Evolutionary conservation across 2,329 filamentous ascomycete species (phyloP), one percentile per base, ranked within the genome.

Genomic region (Alternaria dauci): DNA sequence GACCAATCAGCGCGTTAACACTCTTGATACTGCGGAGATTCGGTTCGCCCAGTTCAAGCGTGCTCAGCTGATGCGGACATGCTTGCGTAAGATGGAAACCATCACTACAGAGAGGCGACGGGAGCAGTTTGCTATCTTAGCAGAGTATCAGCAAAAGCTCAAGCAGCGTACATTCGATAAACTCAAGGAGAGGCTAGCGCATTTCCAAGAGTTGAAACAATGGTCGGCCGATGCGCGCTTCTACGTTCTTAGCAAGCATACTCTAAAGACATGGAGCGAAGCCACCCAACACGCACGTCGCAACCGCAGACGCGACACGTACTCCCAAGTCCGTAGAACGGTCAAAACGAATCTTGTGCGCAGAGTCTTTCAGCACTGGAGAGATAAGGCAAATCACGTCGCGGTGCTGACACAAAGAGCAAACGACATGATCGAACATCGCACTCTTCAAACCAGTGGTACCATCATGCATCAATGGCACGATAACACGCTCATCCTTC

Each of bases 191-290:
- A 76, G 76, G 38, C 72, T 74, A 7, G 74, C 80, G 16, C 80
- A 86, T 63, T 73, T 83, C 11, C 69, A 75, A 26, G 80, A 83
- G 66, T 72, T 88, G 44, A 80, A 84, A 43, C 78, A 77, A 25
- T 86, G 84, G 84, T 83, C 86, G 26, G 74, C 75, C n/a, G 82
- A 86, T 71, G 86, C 86, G 25, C 76, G 80, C 11, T 88, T 84
- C 65, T 89, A 87, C 70, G 84, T 86, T 38, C 69, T 85, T n/a
- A 77, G 81, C 42, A 86, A 79, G 8, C 79, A 76, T 42, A 76
- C 80, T 2, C 65, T 88, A 52, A 85, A 83, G 63, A 71, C 73
- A 14, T 88, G 86, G 86, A 81, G 79, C 23, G 76, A 79, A 39
- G 81, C 83, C 20, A 84, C 83, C 1, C 72, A 81, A 42, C 78